Conservation (phyloP, 2,329 filamentous ascomycete species). For the Trichoderma harzianum region DNA sequence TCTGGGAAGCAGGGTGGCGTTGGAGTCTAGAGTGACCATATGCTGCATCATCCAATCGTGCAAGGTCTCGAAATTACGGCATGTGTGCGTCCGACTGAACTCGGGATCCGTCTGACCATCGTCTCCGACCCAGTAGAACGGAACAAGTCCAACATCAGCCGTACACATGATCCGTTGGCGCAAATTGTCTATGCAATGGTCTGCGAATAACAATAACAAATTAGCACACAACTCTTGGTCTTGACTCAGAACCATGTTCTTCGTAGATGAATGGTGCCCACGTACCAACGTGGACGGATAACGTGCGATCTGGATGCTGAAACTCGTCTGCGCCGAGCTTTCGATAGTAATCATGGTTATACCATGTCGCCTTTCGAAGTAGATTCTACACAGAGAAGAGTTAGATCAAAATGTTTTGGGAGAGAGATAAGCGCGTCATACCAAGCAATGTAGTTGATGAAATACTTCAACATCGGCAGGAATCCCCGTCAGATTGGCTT, state of each 20-base stretch:
- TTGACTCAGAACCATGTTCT: not conserved
- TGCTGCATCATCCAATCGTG: not conserved
- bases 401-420: not conserved
- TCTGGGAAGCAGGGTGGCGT: not conserved
- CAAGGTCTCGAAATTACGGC: not conserved
- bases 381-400: not conserved
- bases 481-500: not conserved
- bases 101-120: not conserved
- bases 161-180: not conserved
- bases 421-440: not conserved
- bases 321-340: not conserved
- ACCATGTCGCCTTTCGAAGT: not conserved
- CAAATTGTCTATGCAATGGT: not conserved
- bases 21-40: not conserved
- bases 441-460: conserved; percentile 2
- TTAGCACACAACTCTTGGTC: not conserved
- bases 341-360: conserved; percentile 1
- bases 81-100: not conserved
- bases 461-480: not conserved
- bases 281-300: not conserved
- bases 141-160: not conserved
- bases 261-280: not conserved
- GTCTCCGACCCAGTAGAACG: not conserved
- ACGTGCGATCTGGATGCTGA: not conserved
- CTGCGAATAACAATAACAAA: not conserved